Base-by-base conservation (phyloP, 2,329 filamentous ascomycete species). In the Chaetothyriales sp. region DNA sequence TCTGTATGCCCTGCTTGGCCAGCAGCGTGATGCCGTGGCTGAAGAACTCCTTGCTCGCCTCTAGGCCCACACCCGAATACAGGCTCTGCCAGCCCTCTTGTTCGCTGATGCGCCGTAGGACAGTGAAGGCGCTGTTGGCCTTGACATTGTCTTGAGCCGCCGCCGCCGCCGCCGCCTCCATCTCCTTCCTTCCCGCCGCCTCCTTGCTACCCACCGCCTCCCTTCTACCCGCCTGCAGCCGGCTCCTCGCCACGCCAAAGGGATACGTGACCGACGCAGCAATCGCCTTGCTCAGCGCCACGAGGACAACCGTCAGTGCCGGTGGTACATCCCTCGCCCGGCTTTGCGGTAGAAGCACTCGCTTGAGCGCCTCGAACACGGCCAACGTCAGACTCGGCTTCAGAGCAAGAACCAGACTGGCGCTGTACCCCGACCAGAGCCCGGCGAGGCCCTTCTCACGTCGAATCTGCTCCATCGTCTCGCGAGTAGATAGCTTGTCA, bases 371-470 rank as follows among this genome's bases (percentile, higher is more conserved):
- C 60, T 87, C 82, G 62, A 94, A 86, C 28, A 94, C 71, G 59
- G 90, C 82, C 64, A 95, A 89, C 0, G 89, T 94, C 57, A 95
- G 77, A 58, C 84, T 83, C 1, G 89, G 89, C 62, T 95, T 95
- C 25, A 94, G 73, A 0, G 89, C 89, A 48, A 94, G 70, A 43
- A 95, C 75, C 53, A 94, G 67, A 19, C 78, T 83, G 1, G 88
- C 87, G 18, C 85, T 86, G 66, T 94, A 94, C 0, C 89, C 89
- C 0, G 87, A 83, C 89, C 89, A 95, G 61, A 95, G 83, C 2
- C 87, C 88, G 45, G 72, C 64, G 8, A 89, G 54, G 0, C 89
- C 88, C 59, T 83, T 85, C 64, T 90, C 83, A 1, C 70, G 62
- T 43, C 72, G 69, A 54, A 94, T 89, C 44, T 78, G 73, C 1